Conservation (phyloP, 2,329 filamentous ascomycete species). For the Tolypocladium guangdongense region DNA sequence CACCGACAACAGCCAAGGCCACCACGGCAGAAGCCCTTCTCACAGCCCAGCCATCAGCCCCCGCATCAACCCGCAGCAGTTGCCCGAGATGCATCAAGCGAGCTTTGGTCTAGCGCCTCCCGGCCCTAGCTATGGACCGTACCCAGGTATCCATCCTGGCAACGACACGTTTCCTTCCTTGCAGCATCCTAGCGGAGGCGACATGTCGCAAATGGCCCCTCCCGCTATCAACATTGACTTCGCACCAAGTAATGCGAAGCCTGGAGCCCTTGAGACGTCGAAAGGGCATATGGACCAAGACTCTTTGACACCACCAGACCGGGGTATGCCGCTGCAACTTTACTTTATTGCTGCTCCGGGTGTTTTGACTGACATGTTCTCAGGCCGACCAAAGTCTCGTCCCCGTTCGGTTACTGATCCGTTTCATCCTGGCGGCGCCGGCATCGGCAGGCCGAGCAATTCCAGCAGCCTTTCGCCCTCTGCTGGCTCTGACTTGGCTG, state of each 20-base stretch:
- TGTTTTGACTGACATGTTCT: not conserved
- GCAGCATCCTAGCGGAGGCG: slow-evolving; percentile 34
- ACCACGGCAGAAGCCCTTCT: slow-evolving; percentile 69
- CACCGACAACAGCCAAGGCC: slow-evolving; percentile 58
- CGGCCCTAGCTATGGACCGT: slow-evolving; percentile 26
- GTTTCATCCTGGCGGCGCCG: slow-evolving; percentile 36
- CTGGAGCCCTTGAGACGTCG: slow-evolving; percentile 30
- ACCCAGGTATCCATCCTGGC: slow-evolving; percentile 25
- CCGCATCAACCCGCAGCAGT: slow-evolving; percentile 44
- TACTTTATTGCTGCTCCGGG: slow-evolving; percentile 3
- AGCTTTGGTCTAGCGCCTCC: slow-evolving; percentile 32
- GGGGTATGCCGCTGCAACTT: slow-evolving; percentile 34
- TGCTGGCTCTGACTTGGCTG: slow-evolving; percentile 31
- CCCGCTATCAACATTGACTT: slow-evolving; percentile 92
- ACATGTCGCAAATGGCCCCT: slow-evolving; percentile 74
- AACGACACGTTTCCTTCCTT: slow-evolving; percentile 43
- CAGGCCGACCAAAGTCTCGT: slow-evolving; percentile 37
- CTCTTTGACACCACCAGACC: slow-evolving; percentile 71
- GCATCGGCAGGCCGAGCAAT: slow-evolving; percentile 27
- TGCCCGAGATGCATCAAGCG: slow-evolving; percentile 38
- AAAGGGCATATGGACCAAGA: slow-evolving; percentile 61
- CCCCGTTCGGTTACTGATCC: slow-evolving; percentile 50
- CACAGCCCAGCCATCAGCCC: slow-evolving; percentile 60
- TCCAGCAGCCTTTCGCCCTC: slow-evolving; percentile 39
- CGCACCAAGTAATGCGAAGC: slow-evolving; percentile 57